Evolutionary conservation across 1,284 basidiomycete genomes (phyloP).

Genomic region (Stygiomarasmius scandens): DNA sequence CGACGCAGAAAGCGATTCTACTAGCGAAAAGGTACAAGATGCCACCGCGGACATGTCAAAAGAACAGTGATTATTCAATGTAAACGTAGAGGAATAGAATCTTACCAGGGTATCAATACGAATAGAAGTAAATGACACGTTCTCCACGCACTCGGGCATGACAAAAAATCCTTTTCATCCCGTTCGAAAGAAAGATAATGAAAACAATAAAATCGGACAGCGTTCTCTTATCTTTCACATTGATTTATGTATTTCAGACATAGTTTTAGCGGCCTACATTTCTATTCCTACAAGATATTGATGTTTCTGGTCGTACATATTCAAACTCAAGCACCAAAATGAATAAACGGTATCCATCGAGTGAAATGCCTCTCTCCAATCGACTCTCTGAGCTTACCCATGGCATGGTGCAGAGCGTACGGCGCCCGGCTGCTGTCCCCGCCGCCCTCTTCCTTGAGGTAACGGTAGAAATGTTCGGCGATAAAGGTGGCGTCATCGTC

Average conservation of each 20-base stretch:
- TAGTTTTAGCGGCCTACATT: too few relatives aligned
- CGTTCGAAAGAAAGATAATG: too few relatives aligned
- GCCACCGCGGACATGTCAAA: background rate
- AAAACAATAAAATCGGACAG: too few relatives aligned
- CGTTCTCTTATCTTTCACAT: too few relatives aligned
- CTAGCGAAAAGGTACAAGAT: background rate
- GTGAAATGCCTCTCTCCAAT: background rate
- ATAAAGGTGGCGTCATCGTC: constrained; percentile 18
- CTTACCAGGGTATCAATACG: too few relatives aligned
- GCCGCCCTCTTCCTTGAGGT: background rate
- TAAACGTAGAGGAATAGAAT: too few relatives aligned
- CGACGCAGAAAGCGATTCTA: background rate
- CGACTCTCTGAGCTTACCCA: background rate
- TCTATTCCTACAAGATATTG: too few relatives aligned
- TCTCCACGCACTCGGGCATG: too few relatives aligned
- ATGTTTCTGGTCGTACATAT: too few relatives aligned
- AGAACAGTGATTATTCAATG: background rate
- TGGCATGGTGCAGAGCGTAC: constrained; percentile 2
- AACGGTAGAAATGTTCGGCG: constrained; percentile 8
- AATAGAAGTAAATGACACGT: too few relatives aligned
- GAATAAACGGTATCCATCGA: constrained; percentile 10
- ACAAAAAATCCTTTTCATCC: too few relatives aligned
- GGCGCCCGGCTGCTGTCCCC: background rate
- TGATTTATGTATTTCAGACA: too few relatives aligned
- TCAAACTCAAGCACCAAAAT: constrained; percentile 1